Evolutionary conservation across 2,329 filamentous ascomycete genomes (phyloP).

Genomic region (Colletotrichum tamarilloi): DNA sequence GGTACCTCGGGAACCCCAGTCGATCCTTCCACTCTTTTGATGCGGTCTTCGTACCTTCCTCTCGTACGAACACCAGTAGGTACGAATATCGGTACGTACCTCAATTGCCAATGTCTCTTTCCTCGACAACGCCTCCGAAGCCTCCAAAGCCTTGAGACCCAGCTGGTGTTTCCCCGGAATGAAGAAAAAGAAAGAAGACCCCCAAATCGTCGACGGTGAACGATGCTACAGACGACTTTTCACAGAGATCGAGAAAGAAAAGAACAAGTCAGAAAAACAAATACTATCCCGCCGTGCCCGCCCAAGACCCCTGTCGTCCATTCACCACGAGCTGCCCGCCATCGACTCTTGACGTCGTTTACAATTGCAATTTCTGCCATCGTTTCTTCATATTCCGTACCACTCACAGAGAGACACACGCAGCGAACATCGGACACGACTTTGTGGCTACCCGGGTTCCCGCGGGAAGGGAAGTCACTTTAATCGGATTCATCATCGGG

Average conservation of each 20-base stretch:
- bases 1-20: neutral
- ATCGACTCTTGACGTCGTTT: constrained; percentile 10
- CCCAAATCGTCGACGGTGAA: constrained; percentile 1
- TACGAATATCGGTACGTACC: too few relatives aligned
- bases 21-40: neutral
- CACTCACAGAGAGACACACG: neutral
- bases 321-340: neutral
- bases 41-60: neutral
- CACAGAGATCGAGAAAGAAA: constrained; percentile 5
- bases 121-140: constrained; percentile 11
- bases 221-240: neutral
- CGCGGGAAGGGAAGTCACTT: neutral
- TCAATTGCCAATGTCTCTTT: neutral
- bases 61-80: too few relatives aligned
- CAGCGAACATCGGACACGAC: neutral
- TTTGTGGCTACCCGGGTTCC: neutral
- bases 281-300: neutral
- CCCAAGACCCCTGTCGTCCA: neutral
- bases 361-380: neutral
- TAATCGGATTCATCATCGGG: neutral
- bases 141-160: constrained; percentile 5
- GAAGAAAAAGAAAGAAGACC: constrained; percentile 22
- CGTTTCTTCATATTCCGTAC: neutral
- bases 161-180: constrained; percentile 32
- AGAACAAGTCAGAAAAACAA: neutral